Evolutionary conservation across 805 yeast genomes (phyloP), one percentile per base, ranked within the genome.

Genomic region (Ogataea pini): DNA sequence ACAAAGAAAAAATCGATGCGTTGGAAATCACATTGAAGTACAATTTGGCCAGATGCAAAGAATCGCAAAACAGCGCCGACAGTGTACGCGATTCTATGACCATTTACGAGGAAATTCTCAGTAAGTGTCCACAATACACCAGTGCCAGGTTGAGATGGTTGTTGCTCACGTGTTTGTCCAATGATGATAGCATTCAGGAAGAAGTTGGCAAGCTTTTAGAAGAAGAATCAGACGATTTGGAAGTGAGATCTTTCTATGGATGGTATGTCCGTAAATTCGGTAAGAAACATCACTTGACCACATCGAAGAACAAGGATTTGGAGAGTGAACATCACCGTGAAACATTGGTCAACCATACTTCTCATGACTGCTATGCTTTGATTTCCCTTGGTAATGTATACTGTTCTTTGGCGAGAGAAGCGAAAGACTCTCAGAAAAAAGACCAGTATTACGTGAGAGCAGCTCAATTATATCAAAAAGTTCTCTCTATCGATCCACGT

Each of bases 381-480:
- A 80, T 90, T 16, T 90, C 97, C 1, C 73, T 94, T 61, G 99
- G 96, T 8, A 94, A 92, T 63, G 77, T 92, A 42, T 94, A 92
- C 64, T 79, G 89, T 58, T 67, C 80, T 1, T 82, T 89, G 69
- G 97, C 96, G 0, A 77, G 92, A 58, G 96, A 89, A 48, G 68
- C 76, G 47, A 83, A 85, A 57, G 81, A 81, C 24, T 71, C 68
- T 37, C 75, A 71, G 20, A 86, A 82, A 65, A 77, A 78, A 52
- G 81, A 82, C 56, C 86, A 85, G 55, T 85, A 89, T 47, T 92
- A 86, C 64, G 73, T 85, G 38, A 82, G 96, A 67, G 97, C 97
- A n/a, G 86, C 91, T 12, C 97, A 92, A 68, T 73, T 94, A 50
- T 92, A 82, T 65, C 87, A 89, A 60, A 94, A 94, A 69, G 97